Conservation (phyloP, 495 filamentous ascomycete species). For the Penicillium robsamsonii region DNA sequence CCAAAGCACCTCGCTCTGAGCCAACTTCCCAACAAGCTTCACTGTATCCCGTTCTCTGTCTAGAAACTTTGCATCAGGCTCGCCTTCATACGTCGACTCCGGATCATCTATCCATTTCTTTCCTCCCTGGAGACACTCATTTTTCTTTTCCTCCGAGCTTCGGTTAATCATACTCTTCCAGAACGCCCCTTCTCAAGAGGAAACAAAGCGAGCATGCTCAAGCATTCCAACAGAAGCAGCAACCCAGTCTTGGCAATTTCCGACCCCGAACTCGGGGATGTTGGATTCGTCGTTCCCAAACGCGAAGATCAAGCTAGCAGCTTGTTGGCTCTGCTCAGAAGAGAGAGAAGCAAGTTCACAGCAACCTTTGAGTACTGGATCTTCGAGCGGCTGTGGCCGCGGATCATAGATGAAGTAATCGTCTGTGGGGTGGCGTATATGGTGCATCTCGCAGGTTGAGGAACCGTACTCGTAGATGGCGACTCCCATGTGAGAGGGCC, state of each 20-base stretch:
- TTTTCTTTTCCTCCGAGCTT: conserved; percentile 1
- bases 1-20: not conserved
- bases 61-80: not conserved
- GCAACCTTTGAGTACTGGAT: not conserved
- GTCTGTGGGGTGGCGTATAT: not conserved
- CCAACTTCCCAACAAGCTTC: conserved; percentile 1
- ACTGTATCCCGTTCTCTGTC: not conserved
- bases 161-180: conserved; percentile 1
- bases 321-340: not conserved
- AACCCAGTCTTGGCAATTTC: conserved; percentile 3
- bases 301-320: not conserved
- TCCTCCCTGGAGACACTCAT: not conserved
- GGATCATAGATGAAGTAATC: not conserved
- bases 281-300: not conserved
- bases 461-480: not conserved
- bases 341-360: not conserved
- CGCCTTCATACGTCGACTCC: not conserved
- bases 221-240: not conserved
- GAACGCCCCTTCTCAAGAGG: not conserved
- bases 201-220: not conserved
- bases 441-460: too few species aligned
- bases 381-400: not conserved
- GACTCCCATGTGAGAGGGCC: not conserved
- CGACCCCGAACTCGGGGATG: not conserved
- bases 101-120: conserved; percentile 2